phyloP scores from a whole-genome alignment of 2,329 filamentous ascomycete genomes.

The Colletotrichum kahawae region DNA sequence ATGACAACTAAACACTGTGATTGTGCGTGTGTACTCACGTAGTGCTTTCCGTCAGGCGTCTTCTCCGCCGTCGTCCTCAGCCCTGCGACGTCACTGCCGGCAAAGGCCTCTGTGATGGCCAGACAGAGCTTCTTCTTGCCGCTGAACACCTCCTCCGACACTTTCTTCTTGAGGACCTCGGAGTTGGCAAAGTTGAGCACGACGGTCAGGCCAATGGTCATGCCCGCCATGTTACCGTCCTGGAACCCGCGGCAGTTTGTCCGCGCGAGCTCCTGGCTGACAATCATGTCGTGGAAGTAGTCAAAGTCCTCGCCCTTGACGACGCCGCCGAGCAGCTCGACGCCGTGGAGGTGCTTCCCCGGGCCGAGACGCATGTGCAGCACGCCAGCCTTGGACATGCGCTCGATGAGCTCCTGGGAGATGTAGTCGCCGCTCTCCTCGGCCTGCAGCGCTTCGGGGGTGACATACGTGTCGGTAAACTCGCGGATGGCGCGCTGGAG shows the following conservation, averaged over 20 bases:
- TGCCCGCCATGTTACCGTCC: conserved; percentile 86
- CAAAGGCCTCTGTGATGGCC: conserved; percentile 88
- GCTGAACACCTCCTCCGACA: conserved; percentile 75
- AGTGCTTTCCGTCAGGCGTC: conserved; percentile 76
- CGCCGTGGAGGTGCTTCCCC: conserved; percentile 76
- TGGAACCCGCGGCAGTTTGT: conserved; percentile 80
- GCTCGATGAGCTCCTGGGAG: conserved; percentile 74
- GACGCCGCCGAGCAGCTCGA: conserved; percentile 69
- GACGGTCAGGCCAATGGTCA: conserved; percentile 82
- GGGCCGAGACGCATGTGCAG: conserved; percentile 85
- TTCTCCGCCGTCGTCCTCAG: conserved; percentile 80
- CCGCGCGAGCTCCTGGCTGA: conserved; percentile 74
- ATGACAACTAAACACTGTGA: background rate
- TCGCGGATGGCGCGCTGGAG: conserved; percentile 73
- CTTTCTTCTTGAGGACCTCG: conserved; percentile 65
- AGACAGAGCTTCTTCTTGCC: conserved; percentile 89
- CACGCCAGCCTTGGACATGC: conserved; percentile 76
- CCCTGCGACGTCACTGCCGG: conserved; percentile 81
- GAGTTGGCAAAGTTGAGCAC: conserved; percentile 80
- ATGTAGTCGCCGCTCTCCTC: conserved; percentile 78
- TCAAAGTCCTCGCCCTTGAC: conserved; percentile 83
- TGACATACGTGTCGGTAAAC: conserved; percentile 75
- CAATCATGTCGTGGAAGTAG: conserved; percentile 84
- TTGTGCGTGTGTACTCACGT: conserved; percentile 51
- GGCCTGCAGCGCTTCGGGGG: conserved; percentile 76